Conservation (phyloP, 2,329 filamentous ascomycete genomes). For the Emmonsiellopsis sp. region DNA sequence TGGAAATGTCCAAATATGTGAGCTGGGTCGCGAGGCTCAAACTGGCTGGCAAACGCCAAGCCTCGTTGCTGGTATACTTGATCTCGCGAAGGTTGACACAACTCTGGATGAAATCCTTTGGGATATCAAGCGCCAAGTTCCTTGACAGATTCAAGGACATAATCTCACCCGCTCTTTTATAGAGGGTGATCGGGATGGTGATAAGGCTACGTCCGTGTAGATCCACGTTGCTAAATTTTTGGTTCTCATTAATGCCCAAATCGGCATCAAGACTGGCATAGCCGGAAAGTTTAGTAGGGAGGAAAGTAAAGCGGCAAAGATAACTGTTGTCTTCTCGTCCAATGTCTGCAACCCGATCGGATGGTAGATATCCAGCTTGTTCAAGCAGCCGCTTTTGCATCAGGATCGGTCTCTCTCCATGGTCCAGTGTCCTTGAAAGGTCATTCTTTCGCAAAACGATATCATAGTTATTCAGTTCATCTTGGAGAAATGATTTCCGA, state of each 20-base stretch:
- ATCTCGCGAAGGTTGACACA: conserved; percentile 89
- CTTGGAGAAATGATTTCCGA: conserved; percentile 87
- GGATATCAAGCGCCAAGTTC: conserved; percentile 84
- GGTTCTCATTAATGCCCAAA: conserved; percentile 67
- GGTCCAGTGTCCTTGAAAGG: conserved; percentile 68
- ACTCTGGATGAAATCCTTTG: conserved; percentile 90
- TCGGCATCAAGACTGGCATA: conserved; percentile 64
- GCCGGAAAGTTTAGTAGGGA: conserved; percentile 79
- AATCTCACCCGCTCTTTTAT: conserved; percentile 84
- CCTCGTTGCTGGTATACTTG: conserved; percentile 92
- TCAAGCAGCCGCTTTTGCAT: conserved; percentile 88
- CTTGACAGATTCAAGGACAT: conserved; percentile 89
- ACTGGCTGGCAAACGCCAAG: conserved; percentile 73
- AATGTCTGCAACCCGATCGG: conserved; percentile 82
- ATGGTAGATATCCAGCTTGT: conserved; percentile 81
- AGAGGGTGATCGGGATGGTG: conserved; percentile 89
- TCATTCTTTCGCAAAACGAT: conserved; percentile 93
- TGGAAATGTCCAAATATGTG: conserved; percentile 87
- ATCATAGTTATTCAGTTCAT: conserved; percentile 87
- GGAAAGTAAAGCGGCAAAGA: conserved; percentile 87
- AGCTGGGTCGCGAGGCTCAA: conserved; percentile 70
- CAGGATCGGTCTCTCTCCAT: conserved; percentile 70
- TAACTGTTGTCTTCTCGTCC: conserved; percentile 97
- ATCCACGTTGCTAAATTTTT: conserved; percentile 92
- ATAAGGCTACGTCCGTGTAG: conserved; percentile 81